A percentile compares a stretch with the other conserved stretches of the same genome.
These are phyloP conservation scores for Geopyxis carbonaria DNA, from an alignment of 495 filamentous ascomycete genomes.

Conservation along the genomic window DNA sequence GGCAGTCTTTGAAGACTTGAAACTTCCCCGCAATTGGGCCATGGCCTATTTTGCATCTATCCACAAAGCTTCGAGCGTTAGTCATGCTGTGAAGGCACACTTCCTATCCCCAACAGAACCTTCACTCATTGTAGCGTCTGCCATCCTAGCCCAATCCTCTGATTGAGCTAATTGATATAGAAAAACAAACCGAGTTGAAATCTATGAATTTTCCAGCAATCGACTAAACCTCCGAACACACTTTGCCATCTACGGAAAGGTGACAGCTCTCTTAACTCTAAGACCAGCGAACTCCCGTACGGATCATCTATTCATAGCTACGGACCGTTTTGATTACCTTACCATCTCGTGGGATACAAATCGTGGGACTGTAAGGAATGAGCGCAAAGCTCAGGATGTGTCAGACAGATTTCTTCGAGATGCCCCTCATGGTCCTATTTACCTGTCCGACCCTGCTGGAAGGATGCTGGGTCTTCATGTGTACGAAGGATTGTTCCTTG, in stretches of 20 bases:
- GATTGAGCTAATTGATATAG: conserved; percentile 31
- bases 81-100: conserved; percentile 65
- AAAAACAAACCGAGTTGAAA: conserved; percentile 82
- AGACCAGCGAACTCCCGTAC: conserved; percentile 53
- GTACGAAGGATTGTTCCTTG: conserved; percentile 73
- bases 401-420: conserved; percentile 18
- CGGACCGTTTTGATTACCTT: conserved; percentile 77
- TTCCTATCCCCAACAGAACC: conserved; percentile 58
- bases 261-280: conserved; percentile 71
- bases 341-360: conserved; percentile 65
- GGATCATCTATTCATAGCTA: conserved; percentile 85
- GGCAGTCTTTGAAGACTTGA: too few relatives aligned
- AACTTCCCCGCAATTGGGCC: too few relatives aligned
- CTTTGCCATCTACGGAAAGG: conserved; percentile 51
- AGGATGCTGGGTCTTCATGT: conserved; percentile 69
- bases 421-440: conserved; percentile 28
- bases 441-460: conserved; percentile 66
- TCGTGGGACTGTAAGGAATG: conserved; percentile 13
- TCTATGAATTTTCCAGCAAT: conserved; percentile 47
- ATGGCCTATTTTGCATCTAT: conserved; percentile 97
- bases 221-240: conserved; percentile 26
- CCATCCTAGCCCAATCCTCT: conserved; percentile 7
- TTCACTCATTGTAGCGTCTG: conserved; percentile 70
- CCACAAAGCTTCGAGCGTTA: conserved; percentile 74
- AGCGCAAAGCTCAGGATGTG: conserved; percentile 16